Evolutionary conservation across 345 rosid species (phyloP).

Genomic region (Eutrema japonicum): DNA sequence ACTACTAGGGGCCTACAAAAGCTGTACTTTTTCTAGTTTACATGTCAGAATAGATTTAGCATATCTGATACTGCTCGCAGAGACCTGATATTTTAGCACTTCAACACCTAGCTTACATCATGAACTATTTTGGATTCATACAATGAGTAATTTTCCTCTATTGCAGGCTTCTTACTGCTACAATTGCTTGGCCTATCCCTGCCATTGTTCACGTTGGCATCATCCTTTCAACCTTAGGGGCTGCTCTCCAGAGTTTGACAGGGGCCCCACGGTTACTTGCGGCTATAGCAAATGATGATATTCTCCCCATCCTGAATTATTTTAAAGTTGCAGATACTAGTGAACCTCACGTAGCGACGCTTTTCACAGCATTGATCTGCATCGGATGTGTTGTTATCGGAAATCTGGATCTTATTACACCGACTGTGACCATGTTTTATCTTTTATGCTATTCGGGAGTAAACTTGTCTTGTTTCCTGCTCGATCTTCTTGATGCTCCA

Average conservation of each 20-base stretch:
- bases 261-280: conserved; percentile 99
- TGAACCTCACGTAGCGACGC: conserved; percentile 89
- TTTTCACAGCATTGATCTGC: conserved; percentile 91
- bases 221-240: conserved; percentile 97
- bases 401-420: conserved; percentile 97
- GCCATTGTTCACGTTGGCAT: conserved; percentile 82
- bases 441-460: conserved; percentile 96
- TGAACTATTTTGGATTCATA: not conserved
- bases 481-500: conserved; percentile 99
- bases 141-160: conserved; percentile 26
- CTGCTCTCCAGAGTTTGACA: conserved; percentile 97
- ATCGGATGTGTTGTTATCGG: conserved; percentile 90
- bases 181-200: conserved; percentile 97
- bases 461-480: conserved; percentile 98
- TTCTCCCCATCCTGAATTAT: conserved; percentile 94
- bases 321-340: conserved; percentile 88
- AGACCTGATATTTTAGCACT: conserved; percentile 22
- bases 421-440: conserved; percentile 96
- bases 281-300: conserved; percentile 99
- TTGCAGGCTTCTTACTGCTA: conserved; percentile 86
- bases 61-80: conserved; percentile 15
- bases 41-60: conserved; percentile 20
- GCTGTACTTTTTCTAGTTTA: not conserved
- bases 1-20: conserved; percentile 13
- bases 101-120: conserved; percentile 11